Evolutionary conservation across 2,329 filamentous ascomycete species (phyloP), one percentile per base, ranked within the genome.

Genomic region (Talaromyces sp.): DNA sequence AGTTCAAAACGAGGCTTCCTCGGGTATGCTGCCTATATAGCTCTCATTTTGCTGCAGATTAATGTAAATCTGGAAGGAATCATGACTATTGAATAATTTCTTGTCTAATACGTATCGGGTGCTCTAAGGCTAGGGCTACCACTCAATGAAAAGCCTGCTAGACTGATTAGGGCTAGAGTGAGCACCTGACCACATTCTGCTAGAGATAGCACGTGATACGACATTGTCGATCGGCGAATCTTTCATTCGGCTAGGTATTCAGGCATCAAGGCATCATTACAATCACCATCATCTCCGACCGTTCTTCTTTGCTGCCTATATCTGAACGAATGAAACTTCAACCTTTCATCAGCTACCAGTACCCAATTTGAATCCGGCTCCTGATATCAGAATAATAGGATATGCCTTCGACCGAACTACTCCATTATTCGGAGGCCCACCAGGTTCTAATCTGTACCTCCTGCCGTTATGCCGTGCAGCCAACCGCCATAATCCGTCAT

Each of bases 401-500:
- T 27, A 51, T 51, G 47, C 29, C 47, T 6, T 31, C 25, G 8
- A 29, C 49, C 19, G 58, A 67, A 40, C 63, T 72, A 2, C 64
- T 72, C 19, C 56, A 66, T 40, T 70, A 70, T 62, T 60, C 62
- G 3, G 67, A 67, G 5, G 34, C 56, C 10, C 64, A 72, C 56
- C 65, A 58, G 31, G 67, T 71, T 5, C 25, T 71, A 3, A 63
- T 74, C 61, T 75, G 72, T 61, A 68, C 58, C 8, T 25, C 38
- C 15, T 75, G 73, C 59, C 68, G 40, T n/a, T 72, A 74, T 43
- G 73, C 72, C 2, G 68, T 75, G 25, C 71, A 73, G 58, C 72
- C 71, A 10, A 63, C 61, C 2, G 73, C 70, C 5, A 59, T 75
- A 5, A 19, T 56, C n/a, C 71, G 73, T 8, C 73, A 75, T 63